Evolutionary conservation across 352 stramenopile genomes (phyloP).

Genomic region (Pythium volutum): DNA sequence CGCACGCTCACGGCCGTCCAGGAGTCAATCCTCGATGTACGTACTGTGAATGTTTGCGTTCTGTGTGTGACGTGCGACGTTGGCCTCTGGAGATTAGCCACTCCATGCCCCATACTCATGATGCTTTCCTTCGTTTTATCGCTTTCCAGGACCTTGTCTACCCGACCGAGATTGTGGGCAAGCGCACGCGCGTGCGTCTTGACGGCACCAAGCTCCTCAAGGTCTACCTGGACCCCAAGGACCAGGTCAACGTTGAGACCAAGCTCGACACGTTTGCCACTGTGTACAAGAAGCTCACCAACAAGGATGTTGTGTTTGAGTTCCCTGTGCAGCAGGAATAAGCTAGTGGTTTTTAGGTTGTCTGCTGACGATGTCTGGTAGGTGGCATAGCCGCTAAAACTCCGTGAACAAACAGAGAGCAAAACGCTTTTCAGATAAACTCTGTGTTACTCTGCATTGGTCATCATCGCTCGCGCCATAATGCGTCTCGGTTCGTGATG

Average conservation of each 20-base stretch:
- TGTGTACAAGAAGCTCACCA: conserved; percentile 99
- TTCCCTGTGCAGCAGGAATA: conserved; percentile 92
- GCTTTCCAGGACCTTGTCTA: conserved; percentile 96
- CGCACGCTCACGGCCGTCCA: conserved; percentile 98
- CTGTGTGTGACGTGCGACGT: conserved; percentile 60
- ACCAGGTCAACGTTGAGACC: conserved; percentile 99
- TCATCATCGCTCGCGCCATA: too few species aligned
- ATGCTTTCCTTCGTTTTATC: conserved; percentile 19
- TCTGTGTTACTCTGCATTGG: not conserved
- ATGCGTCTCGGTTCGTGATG: too few species aligned
- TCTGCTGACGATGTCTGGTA: too few species aligned
- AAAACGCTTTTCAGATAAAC: conserved; percentile 33
- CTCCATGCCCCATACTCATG: conserved; percentile 87
- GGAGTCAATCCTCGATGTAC: conserved; percentile 98
- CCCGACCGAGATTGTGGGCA: conserved; percentile 99
- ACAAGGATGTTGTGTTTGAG: conserved; percentile 99
- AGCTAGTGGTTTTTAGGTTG: conserved; percentile 17
- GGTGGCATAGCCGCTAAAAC: conserved; percentile 9
- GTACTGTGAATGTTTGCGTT: conserved; percentile 28
- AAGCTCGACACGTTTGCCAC: conserved; percentile 99
- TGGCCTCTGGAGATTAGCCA: conserved; percentile 89
- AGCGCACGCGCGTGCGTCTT: conserved; percentile 97
- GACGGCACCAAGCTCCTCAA: conserved; percentile 98
- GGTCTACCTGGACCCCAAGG: conserved; percentile 98
- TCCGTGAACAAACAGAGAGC: conserved; percentile 40